Base-by-base conservation (phyloP, 257 asterid genomes). In the Thymus mandschuricus region DNA sequence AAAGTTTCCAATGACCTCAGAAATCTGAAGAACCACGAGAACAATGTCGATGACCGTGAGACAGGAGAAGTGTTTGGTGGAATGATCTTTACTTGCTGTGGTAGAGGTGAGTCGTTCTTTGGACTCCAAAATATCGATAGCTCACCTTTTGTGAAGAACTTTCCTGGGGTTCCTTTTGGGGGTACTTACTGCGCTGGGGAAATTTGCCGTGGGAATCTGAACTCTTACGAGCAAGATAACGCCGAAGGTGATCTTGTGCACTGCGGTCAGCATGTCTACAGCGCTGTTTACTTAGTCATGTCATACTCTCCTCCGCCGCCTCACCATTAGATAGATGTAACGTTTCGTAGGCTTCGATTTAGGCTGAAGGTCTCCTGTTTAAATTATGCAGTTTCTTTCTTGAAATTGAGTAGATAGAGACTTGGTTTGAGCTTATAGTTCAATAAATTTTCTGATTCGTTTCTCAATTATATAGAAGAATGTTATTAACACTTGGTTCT, bases 161-260 rank as follows among this genome's bases (percentile, higher is more conserved):
- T 93, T 79, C 97, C 97, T 0, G 92, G 75, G 52, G 85, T 82
- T 56, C 29, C 92, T 2, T 69, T 93, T 66, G 86, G 88, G 11
- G 96, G 98, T 63, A 88, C 87, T 52, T 91, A 85, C 54, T 91
- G 94, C 41, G 75, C 81, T 43, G 94, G 96, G 66, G 97, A 91
- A 83, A 87, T 93, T 50, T 84, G 76, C 13, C 89, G 90, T 12
- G 86, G 75, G 44, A 65, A 78, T 58, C 67, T 69, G 77, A 67
- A 80, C 66, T 60, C 75, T 70, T 84, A 89, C 21, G 76, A 75
- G 10, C 68, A 76, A 69, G 90, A 76, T 49, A 60, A 76, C n/a
- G 77, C 73, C 70, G 89, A 71, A 52, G 82, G 78, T 10, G 75
- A 45, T 10, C 62, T 75, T 10, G 72, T 65, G 21, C 72, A 64